phyloP scores from a whole-genome alignment of 495 filamentous ascomycete species.

The Aspergillus nidulans region DNA sequence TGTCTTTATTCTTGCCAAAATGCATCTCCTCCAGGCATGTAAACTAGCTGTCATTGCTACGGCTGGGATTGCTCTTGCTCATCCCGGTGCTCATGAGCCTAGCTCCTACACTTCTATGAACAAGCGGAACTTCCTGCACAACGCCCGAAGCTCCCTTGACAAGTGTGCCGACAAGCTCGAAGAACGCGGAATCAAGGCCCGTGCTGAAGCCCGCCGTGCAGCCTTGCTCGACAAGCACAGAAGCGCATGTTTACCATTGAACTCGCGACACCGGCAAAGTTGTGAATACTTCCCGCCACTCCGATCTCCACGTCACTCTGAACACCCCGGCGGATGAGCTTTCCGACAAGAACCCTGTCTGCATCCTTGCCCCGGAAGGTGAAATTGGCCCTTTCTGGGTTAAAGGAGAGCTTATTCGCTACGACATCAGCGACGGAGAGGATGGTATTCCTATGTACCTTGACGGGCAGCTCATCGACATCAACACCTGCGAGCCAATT shows the following conservation, averaged over 20 bases:
- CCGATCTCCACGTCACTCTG: constrained; percentile 11
- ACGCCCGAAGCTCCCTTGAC: constrained; percentile 16
- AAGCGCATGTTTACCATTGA: constrained; percentile 9
- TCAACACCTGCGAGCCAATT: constrained; percentile 48
- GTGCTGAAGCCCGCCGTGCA: constrained; percentile 21
- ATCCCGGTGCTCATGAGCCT: constrained; percentile 21
- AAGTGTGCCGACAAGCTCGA: constrained; percentile 19
- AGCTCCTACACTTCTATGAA: constrained; percentile 10
- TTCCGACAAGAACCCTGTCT: constrained; percentile 19
- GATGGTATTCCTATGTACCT: constrained; percentile 48
- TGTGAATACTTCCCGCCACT: constrained; percentile 15
- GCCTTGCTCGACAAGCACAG: constrained; percentile 12
- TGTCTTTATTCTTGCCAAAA: constrained; percentile 2
- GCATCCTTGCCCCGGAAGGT: constrained; percentile 25
- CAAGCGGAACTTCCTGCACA: constrained; percentile 21
- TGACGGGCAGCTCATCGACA: constrained; percentile 53
- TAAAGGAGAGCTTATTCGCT: constrained; percentile 48
- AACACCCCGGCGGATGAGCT: constrained; percentile 18
- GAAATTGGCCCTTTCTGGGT: constrained; percentile 31
- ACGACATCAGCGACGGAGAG: constrained; percentile 42
- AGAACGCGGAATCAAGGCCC: constrained; percentile 19
- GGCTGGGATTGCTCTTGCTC: constrained; percentile 17
- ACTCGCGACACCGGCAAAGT: constrained; percentile 18
- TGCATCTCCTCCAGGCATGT: constrained; percentile 6
- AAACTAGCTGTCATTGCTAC: constrained; percentile 16